Evolutionary conservation across 78 protist species (phyloP), one percentile per base, ranked within the genome.

Genomic region (Dictyostelium capitatum): DNA sequence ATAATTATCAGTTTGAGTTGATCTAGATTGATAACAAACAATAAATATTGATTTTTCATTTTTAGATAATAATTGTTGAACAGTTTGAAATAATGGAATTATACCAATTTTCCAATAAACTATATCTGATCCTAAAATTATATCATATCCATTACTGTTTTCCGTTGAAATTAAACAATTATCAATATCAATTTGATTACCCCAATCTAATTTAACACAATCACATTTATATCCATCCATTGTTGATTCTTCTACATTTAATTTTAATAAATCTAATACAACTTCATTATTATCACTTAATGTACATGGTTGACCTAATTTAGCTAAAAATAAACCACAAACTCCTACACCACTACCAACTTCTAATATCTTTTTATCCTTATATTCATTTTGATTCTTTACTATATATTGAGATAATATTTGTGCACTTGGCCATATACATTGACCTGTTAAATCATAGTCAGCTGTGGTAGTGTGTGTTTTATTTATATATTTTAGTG

Each of bases 261-360:
- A 62, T 30, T 53, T 19, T 5, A 87, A n/a, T 20, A 87, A 32
- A 14, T 87, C 93, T 12, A 87, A 25, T 3, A 87, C 93, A 46
- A 77, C 28, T 19, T 87, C 93, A 77, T 87, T 74, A 32, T 87
- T 72, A 37, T 87, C 93, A 23, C 80, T 77, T 17, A 87, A 69
- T 5, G 70, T 46, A 30, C 83, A 59, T 48, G 43, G 57, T 47
- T 56, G 41, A 4, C 84, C 84, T 14, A 74, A n/a, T 51, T 75
- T 41, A 6, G 84, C 84, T 25, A 87, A 28, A 65, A 87, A 87
- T 8, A 87, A 51, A 48, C 93, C 93, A 87, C 84, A 74, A 30
- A 87, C 79, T 32, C 93, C 93, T 2, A 77, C 93, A 15, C 93
- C 93, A 10, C 84, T 59, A 30, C 93, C 93, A 4, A 87, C 79